A percentile compares a stretch with the other conserved stretches of the same genome.
phyloP scores from a whole-genome alignment of 345 rosid genomes.

The Eucalyptus microcorys region DNA sequence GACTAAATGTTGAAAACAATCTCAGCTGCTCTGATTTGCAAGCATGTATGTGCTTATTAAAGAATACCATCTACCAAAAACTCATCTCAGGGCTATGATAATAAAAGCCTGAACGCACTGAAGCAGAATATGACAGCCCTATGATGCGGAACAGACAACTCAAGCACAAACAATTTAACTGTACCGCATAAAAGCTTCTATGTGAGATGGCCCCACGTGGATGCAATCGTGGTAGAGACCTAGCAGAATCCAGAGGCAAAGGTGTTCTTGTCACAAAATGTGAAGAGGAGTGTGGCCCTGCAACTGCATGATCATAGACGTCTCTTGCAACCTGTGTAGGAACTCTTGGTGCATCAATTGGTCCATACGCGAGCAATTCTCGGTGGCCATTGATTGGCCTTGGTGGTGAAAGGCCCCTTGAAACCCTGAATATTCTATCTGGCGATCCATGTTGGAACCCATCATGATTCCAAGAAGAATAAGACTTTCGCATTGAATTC shows the following conservation, averaged over 20 bases:
- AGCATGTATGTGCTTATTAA: not conserved
- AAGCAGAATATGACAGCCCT: not conserved
- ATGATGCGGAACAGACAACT: not conserved
- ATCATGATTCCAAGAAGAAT: conserved; percentile 1
- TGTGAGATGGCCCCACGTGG: conserved; percentile 1
- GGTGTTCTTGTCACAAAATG: not conserved
- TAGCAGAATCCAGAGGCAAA: not conserved
- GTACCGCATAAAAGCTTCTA: conserved; percentile 17
- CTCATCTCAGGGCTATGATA: not conserved
- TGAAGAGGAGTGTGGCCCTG: not conserved
- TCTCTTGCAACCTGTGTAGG: not conserved
- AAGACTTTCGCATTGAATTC: not conserved
- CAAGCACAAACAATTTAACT: not conserved
- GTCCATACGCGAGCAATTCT: not conserved
- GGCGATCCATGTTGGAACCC: conserved; percentile 16
- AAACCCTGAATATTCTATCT: not conserved
- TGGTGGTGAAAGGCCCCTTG: not conserved
- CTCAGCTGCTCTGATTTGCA: not conserved
- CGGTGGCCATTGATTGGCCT: conserved; percentile 2
- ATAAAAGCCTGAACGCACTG: not conserved
- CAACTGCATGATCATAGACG: not conserved
- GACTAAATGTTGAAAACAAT: not conserved
- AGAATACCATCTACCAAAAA: not conserved
- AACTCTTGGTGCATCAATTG: not conserved
- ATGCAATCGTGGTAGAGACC: not conserved